phyloP scores from a whole-genome alignment of 2,329 filamentous ascomycete species.

The Teratosphaeria epicoccoides region DNA sequence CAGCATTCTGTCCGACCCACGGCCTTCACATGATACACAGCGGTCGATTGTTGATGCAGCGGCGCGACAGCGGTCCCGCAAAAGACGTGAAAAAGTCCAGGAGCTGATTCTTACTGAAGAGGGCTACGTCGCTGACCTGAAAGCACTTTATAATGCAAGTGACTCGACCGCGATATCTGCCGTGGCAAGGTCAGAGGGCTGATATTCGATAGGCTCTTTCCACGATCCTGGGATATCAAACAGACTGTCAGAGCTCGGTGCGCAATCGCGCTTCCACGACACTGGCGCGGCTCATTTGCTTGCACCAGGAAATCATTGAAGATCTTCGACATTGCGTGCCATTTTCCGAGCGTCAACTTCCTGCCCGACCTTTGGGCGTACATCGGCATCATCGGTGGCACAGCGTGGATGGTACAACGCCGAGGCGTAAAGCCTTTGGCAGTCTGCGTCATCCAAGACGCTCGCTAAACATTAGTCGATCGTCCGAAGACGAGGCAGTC shows the following conservation, averaged over 20 bases:
- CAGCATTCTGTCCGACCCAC: constrained; percentile 52
- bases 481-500: constrained; percentile 26
- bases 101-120: constrained; percentile 82
- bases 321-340: constrained; percentile 64
- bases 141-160: constrained; percentile 69
- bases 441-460: constrained; percentile 29
- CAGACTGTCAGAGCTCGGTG: constrained; percentile 17
- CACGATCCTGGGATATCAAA: constrained; percentile 26
- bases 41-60: constrained; percentile 51
- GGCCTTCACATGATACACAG: constrained; percentile 49
- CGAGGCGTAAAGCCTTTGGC: constrained; percentile 7
- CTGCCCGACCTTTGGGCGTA: constrained; percentile 17
- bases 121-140: constrained; percentile 76
- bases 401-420: constrained; percentile 33
- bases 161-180: too few relatives aligned
- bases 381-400: constrained; percentile 36
- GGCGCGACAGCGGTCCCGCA: constrained; percentile 59
- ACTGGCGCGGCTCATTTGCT: constrained; percentile 59
- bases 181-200: too few relatives aligned
- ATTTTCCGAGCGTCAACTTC: constrained; percentile 42
- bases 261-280: constrained; percentile 20
- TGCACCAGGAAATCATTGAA: constrained; percentile 72
- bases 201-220: constrained; percentile 30
- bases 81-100: constrained; percentile 69
- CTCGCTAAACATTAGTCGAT: constrained; percentile 37